Conservation (phyloP, 129 eudicot genomes). For the Cynara cardunculus region DNA sequence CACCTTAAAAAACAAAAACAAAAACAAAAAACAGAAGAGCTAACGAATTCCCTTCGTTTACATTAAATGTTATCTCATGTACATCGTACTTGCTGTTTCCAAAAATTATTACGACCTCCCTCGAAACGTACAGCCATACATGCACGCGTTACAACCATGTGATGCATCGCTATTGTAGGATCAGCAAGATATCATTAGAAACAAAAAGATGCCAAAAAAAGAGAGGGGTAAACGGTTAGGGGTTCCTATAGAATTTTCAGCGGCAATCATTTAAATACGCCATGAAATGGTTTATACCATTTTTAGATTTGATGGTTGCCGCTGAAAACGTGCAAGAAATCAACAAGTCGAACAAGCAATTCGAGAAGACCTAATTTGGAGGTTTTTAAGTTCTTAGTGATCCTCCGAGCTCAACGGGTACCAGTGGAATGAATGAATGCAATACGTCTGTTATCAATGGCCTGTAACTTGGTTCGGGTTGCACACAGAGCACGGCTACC, state of each 20-base stretch:
- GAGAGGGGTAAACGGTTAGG: neutral
- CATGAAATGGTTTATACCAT: neutral
- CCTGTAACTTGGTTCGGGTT: slow-evolving; percentile 95
- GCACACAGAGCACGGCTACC: slow-evolving; percentile 91
- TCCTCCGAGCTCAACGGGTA: slow-evolving; percentile 87
- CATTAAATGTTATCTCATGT: slow-evolving; percentile 27
- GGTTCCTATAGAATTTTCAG: neutral
- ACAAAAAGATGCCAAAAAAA: neutral
- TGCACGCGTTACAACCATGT: slow-evolving; percentile 10
- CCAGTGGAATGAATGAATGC: slow-evolving; percentile 88
- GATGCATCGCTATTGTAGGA: neutral
- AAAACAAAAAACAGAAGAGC: slow-evolving; percentile 13
- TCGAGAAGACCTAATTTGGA: neutral
- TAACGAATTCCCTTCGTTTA: slow-evolving; percentile 15
- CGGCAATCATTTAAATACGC: neutral
- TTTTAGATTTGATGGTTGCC: neutral
- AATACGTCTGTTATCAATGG: slow-evolving; percentile 89
- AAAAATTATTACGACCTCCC: slow-evolving; percentile 18
- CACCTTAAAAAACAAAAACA: slow-evolving; percentile 5
- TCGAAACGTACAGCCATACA: slow-evolving; percentile 17
- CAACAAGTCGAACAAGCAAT: neutral
- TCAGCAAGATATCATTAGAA: neutral
- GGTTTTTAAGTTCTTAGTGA: slow-evolving; percentile 47
- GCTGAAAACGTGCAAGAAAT: neutral
- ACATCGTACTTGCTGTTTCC: slow-evolving; percentile 21